Percentiles rank a stretch among this genome's conserved stretches.
Evolutionary conservation across 768 basidiomycete genomes (phyloP).

Genomic region (Kwoniella heveanensis): DNA sequence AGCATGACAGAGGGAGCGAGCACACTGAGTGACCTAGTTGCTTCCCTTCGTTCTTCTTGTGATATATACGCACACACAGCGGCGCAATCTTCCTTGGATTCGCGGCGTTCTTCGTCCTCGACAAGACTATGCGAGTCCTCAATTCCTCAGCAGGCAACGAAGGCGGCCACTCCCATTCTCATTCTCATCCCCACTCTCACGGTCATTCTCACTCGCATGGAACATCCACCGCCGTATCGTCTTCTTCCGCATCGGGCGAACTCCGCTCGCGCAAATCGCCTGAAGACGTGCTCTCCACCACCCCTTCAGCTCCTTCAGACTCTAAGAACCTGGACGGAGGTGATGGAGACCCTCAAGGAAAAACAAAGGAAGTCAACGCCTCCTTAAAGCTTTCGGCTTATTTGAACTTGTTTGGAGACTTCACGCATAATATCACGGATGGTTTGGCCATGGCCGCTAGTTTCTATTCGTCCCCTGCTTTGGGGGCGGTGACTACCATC

Average conservation of each 20-base stretch:
- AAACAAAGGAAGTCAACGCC: conserved; percentile 33
- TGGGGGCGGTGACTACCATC: conserved; percentile 91
- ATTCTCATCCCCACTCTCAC: conserved; percentile 62
- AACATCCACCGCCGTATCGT: conserved; percentile 27
- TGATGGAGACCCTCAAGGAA: background rate
- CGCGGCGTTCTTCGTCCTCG: conserved; percentile 88
- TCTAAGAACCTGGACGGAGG: background rate
- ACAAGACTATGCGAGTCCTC: conserved; percentile 82
- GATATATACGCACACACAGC: conserved; percentile 16
- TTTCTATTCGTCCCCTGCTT: conserved; percentile 93
- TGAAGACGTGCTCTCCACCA: conserved; percentile 28
- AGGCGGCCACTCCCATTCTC: conserved; percentile 63
- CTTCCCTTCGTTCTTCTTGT: background rate
- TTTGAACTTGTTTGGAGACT: conserved; percentile 88
- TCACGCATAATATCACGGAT: conserved; percentile 93
- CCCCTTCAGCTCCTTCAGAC: conserved; percentile 17
- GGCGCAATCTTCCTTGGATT: conserved; percentile 79
- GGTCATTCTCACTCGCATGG: conserved; percentile 52
- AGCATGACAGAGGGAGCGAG: too few species aligned
- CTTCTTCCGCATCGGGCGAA: background rate
- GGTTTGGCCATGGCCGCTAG: conserved; percentile 93
- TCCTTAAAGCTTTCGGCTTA: conserved; percentile 79
- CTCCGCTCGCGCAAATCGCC: conserved; percentile 56
- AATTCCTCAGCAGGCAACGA: conserved; percentile 63
- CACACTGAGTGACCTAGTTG: too few species aligned